These are phyloP conservation scores for Candida silvatica DNA, from an alignment of 805 yeast species.

Conservation along the genomic window DNA sequence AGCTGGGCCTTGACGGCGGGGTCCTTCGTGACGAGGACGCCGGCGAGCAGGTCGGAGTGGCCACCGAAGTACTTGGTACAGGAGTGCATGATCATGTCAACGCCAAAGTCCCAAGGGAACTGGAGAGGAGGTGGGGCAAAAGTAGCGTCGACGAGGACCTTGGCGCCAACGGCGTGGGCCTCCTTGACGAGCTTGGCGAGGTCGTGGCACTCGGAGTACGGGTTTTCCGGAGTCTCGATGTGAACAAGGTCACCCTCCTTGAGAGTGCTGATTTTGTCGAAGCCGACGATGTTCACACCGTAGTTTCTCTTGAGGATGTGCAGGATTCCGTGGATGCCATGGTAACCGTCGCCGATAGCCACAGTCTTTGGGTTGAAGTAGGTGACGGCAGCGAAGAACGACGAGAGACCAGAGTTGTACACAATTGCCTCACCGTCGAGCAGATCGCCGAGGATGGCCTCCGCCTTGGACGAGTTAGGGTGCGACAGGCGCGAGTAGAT, in stretches of 20 bases:
- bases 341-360: constrained; percentile 75
- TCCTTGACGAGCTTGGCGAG: constrained; percentile 52
- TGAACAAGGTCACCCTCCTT: constrained; percentile 70
- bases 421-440: constrained; percentile 58
- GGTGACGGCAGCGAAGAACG: constrained; percentile 68
- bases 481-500: constrained; percentile 70
- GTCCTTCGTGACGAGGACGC: constrained; percentile 64
- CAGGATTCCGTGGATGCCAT: constrained; percentile 72
- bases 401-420: constrained; percentile 74
- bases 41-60: constrained; percentile 87
- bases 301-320: constrained; percentile 52
- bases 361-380: constrained; percentile 62
- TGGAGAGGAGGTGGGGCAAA: constrained; percentile 91
- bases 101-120: constrained; percentile 76
- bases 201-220: constrained; percentile 61
- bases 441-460: constrained; percentile 50
- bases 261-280: constrained; percentile 41
- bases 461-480: constrained; percentile 64
- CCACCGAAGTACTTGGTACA: constrained; percentile 94
- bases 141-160: constrained; percentile 70
- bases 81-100: constrained; percentile 85
- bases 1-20: constrained; percentile 35
- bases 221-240: constrained; percentile 84
- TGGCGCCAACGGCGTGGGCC: constrained; percentile 76
- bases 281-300: constrained; percentile 41